Percentiles rank a stretch among this genome's conserved stretches.
These are phyloP conservation scores for Plasmodium adleri DNA, from an alignment of 169 alveolate species.

Conservation along the genomic window DNA sequence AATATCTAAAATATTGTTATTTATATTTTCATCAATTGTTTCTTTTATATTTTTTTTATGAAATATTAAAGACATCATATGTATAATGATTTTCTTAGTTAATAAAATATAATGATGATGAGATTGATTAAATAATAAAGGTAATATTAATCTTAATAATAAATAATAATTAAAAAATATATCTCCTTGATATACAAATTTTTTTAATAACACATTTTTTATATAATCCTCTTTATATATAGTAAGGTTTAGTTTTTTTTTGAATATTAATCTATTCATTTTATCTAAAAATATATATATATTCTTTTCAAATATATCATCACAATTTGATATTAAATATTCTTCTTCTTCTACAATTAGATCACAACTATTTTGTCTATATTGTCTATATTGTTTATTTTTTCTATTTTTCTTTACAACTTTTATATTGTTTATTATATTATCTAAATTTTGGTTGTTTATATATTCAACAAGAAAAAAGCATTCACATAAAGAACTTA, in stretches of 20 bases:
- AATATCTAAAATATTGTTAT: not conserved
- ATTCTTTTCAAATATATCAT: slow-evolving; percentile 51
- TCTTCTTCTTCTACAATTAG: too few relatives aligned
- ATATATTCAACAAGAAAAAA: slow-evolving; percentile 41
- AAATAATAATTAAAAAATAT: slow-evolving; percentile 43
- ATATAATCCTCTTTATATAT: slow-evolving; percentile 1
- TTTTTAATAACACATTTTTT: slow-evolving; percentile 1
- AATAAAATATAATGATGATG: slow-evolving; percentile 13
- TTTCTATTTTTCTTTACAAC: too few relatives aligned
- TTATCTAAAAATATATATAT: slow-evolving; percentile 32
- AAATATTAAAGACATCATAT: slow-evolving; percentile 23
- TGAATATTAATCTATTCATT: not conserved
- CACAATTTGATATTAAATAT: not conserved
- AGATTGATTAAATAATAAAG: slow-evolving; percentile 7
- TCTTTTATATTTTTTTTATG: not conserved
- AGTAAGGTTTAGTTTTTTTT: not conserved
- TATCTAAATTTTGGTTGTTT: not conserved
- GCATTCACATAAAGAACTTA: slow-evolving; percentile 68
- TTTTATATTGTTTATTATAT: not conserved
- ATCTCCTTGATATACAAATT: slow-evolving; percentile 6
- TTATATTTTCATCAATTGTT: not conserved
- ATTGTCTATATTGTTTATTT: too few relatives aligned
- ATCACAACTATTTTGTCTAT: too few relatives aligned
- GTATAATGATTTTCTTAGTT: slow-evolving; percentile 13
- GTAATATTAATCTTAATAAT: slow-evolving; percentile 33